These are phyloP conservation scores for Colletotrichum sp. DNA, from an alignment of 2,329 filamentous ascomycete genomes.

Conservation along the genomic window DNA sequence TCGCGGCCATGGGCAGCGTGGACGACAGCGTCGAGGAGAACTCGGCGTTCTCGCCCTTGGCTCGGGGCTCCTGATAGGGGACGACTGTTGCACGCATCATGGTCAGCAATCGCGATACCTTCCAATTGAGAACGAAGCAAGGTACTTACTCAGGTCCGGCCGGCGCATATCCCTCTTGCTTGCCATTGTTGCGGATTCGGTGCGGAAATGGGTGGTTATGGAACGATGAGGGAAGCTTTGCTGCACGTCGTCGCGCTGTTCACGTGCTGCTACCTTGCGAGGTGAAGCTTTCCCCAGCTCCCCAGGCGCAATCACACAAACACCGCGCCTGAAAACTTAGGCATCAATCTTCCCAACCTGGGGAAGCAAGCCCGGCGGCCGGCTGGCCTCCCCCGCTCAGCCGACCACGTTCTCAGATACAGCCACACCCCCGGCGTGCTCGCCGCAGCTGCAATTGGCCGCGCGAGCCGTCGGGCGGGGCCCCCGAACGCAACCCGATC, in stretches of 20 bases:
- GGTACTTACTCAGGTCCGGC: constrained; percentile 67
- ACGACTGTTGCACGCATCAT: constrained; percentile 65
- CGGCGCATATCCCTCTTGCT: constrained; percentile 79
- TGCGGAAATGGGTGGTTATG: background rate
- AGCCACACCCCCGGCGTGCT: background rate
- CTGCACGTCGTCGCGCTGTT: background rate
- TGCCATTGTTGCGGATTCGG: constrained; percentile 53
- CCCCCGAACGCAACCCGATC: constrained; percentile 9
- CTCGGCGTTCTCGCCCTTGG: constrained; percentile 69
- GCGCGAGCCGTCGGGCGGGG: constrained; percentile 3
- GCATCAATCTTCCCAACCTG: background rate
- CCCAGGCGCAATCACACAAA: background rate
- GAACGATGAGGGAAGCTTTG: background rate
- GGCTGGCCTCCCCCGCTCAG: background rate
- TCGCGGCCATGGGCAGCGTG: constrained; percentile 93
- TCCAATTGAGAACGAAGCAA: background rate
- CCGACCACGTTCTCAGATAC: background rate
- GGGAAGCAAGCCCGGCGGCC: background rate
- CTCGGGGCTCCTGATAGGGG: constrained; percentile 80
- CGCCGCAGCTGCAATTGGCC: background rate
- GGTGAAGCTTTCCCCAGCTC: constrained; percentile 17
- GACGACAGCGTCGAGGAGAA: constrained; percentile 74
- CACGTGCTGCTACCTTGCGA: background rate
- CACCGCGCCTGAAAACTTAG: background rate
- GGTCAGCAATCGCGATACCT: background rate